Base-by-base conservation (phyloP, 148 eudicot genomes). In the Rhododendron molle region DNA sequence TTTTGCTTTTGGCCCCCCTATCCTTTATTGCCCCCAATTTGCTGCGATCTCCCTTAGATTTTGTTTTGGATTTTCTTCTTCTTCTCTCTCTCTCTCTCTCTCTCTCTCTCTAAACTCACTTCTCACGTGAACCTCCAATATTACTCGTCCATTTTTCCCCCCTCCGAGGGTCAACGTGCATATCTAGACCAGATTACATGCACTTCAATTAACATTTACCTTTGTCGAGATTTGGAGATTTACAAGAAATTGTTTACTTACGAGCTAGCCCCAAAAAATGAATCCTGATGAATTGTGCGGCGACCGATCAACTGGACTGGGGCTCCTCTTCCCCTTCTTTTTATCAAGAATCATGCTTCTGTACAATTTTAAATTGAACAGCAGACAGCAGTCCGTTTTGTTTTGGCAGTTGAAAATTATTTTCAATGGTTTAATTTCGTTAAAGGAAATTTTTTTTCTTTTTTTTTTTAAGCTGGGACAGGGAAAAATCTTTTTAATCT, bases 61-160 rank as follows among this genome's bases (percentile, higher is more conserved):
- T 87, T 83, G 60, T 87, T 85, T 82, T 84, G 87, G 87, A 87
- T 87, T 89, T 82, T 82, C 82, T n/a, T 54, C 71, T 65, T 52
- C 13, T 62, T 12, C 36, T 28, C 74, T 28, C 73, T 67, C 73
- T 28, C 3, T 1, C 73, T 0, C 76, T 0, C 74, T 3, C 74
- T 3, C 20, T 3, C 34, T 40, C 44, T 40, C 44, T 40, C 44
- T 40, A 34, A 34, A 0, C 74, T 11, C 74, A 1, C 82, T 72
- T 84, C 85, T 76, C 88, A 54, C 90, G 86, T 86, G 86, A 85
- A 73, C 82, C 85, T 38, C 36, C 49, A 34, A 34, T 34, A 26
- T 38, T 40, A 9, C 44, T 14, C 44, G 21, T 56, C 54, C 16
- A 5, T 58, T 20, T 58, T 8, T 60, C 9, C 2, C 2, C 69